Evolutionary conservation across 768 basidiomycete genomes (phyloP).

Genomic region (Crepidotus variabilis): DNA sequence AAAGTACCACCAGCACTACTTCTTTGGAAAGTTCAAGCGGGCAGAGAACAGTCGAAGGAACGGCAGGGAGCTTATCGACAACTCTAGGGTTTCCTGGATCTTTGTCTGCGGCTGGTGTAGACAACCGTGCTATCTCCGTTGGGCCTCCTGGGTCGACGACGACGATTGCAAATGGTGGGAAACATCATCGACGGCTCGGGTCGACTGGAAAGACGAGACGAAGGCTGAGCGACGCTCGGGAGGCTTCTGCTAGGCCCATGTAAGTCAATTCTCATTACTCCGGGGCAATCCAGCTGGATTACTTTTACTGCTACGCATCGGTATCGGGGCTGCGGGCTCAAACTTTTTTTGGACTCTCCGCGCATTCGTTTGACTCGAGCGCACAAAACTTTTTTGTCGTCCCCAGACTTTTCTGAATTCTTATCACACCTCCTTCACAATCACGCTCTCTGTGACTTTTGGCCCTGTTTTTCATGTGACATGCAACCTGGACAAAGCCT

Average conservation of each 20-base stretch:
- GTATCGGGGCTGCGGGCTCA: not conserved
- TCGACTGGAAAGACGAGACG: constrained; percentile 69
- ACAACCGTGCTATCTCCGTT: not conserved
- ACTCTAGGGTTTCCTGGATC: not conserved
- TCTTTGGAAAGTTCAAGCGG: constrained; percentile 2
- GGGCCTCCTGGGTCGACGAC: constrained; percentile 2
- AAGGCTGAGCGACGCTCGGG: constrained; percentile 74
- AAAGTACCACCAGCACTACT: constrained; percentile 4
- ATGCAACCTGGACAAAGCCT: not conserved
- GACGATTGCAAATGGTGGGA: constrained; percentile 26
- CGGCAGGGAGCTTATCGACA: constrained; percentile 18
- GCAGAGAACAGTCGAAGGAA: constrained; percentile 7
- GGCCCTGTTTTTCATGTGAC: not conserved
- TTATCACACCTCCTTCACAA: not conserved
- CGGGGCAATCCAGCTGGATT: not conserved
- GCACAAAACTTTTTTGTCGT: not conserved
- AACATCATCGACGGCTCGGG: constrained; percentile 66
- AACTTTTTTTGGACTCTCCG: not conserved
- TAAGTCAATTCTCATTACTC: constrained; percentile 36
- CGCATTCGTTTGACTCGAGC: not conserved
- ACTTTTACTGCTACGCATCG: not conserved
- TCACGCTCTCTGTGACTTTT: not conserved
- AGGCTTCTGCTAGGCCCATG: constrained; percentile 73
- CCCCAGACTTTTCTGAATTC: not conserved
- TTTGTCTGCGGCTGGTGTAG: not conserved